Base-by-base conservation (phyloP, 2,329 filamentous ascomycete species). In the Furcasterigmium sp. region DNA sequence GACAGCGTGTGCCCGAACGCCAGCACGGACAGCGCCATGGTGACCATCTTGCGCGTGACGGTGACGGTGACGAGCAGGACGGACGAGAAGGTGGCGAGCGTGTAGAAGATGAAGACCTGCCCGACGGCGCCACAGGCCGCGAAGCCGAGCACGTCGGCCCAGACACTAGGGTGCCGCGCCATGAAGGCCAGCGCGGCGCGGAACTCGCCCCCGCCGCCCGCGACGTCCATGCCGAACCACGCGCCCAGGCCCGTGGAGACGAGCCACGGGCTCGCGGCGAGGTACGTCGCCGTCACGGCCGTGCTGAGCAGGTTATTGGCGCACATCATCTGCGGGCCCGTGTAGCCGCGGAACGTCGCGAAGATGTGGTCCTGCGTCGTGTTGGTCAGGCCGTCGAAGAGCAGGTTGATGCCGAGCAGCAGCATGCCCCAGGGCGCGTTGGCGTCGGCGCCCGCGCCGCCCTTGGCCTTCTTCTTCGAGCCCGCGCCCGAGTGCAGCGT, bases 241-340 rank as follows among this genome's bases (percentile, higher is more conserved):
- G 79, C 73, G 47, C 85, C 75, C 14, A 82, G 46, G 7, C 75
- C 74, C 1, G 81, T 89, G 45, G 75, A 71, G 0, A 85, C 85
- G n/a, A 96, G 64, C 69, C 84, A 88, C 1, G 93, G 93, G 55
- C 83, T 86, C 17, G 90, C 58, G 15, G 91, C 51, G 36, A 98
- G 79, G 57, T 95, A 97, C 0, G 69, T 59, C 17, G 78, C 73
- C 4, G 91, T 97, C 44, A 97, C 72, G 37, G 82, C 59, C 4
- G 90, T 91, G 54, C 80, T 85, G 64, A 97, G 85, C 44, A 95
- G 71, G 62, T 97, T 98, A 66, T 96, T 89, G 30, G 91, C 91
- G 61, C 91, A 94, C 93, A 98, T 98, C 93, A 98, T 98, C 76
- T 98, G 93, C 46, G 91, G 90, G 9, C 93, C 93, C 3, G 82